Base-by-base conservation (phyloP, 768 basidiomycete species). In the Tylopilus sp. region DNA sequence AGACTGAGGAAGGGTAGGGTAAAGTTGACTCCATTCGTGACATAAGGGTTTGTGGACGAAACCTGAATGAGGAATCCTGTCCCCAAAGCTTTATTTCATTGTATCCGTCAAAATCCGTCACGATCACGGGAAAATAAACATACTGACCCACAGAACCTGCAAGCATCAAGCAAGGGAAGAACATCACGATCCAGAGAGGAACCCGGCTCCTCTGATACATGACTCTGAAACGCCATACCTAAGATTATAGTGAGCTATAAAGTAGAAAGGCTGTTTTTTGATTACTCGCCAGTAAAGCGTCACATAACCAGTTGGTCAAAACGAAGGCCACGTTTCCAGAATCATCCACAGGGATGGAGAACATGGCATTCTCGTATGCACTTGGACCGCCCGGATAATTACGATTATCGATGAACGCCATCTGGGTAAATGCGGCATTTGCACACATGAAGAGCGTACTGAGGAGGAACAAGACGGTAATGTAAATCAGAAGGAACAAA, bases 361-460 rank as follows among this genome's bases (percentile, higher is more conserved):
- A 72, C 48, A 54, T 52, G 3, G 46, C n/a, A 9, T 55, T 49
- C 19, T 60, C 61, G 31, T 52, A 73, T 10, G 55, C 60, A 13
- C 41, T 60, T 6, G 71, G 71, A 14, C 72, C 71, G 4, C 69
- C 69, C 0, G 65, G 65, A 30, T 62, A 72, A 42, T 71, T 58
- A 6, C 72, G 63, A 42, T 64, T 44, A 45, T 73, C 64, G 38
- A 73, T 63, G 47, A 71, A 72, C 0, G 60, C 55, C 48, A 68
- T 55, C 29, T 69, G 67, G 0, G 59, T 59, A 34, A 70, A 62
- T 17, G 63, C 48, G 1, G 64, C 52, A 13, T 57, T 51, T 9
- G 51, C 26, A 12, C 48, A 16, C 53, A 66, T 49, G 38, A 53
- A 65, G 19, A 65, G 21, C 5, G 64, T 65, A 2, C 50, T 33